Evolutionary conservation across 805 yeast genomes (phyloP), one percentile per base, ranked within the genome.

Genomic region (Saccharomycopsis fodiens): DNA sequence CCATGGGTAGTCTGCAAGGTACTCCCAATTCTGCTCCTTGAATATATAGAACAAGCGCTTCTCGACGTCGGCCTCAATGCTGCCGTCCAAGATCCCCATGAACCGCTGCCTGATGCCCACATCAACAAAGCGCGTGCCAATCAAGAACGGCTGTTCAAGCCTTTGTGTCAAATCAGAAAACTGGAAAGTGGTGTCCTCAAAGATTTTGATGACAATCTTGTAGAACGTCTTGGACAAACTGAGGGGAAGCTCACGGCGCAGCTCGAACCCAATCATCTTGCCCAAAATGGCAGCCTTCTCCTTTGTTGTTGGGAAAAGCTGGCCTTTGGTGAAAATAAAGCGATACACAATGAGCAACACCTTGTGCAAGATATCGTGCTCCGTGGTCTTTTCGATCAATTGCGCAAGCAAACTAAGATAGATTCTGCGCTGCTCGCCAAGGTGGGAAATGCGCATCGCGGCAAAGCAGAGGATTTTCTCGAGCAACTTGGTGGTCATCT

Each of bases 21-120:
- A 83, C 59, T 94, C 97, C 99, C 99, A 93, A 57, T 87, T 91
- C 60, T 93, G 99, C 56, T 91, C 97, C 35, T 91, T 69, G 16
- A 93, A 73, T 7, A 91, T 81, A 55, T 93, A 94, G 53, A 82
- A 78, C 34, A 93, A 66, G 47, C 98, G 71, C 60, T 85, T 87
- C 54, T 77, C 76, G 20, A 87, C 72, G 53, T 85, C 89, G 41
- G 69, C 74, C 52, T 93, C 97, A 49, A 93, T 67, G 53, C 95
- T 84, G 36, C 74, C 74, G 59, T 82, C 81, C 57, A 93, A 65
- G 45, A 93, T 84, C 0, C 73, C 61, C 93, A 93, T 84, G 51
- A 94, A 72, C 53, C 78, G 80, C 45, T 76, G 72, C 42, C 98
- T 75, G 27, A 86, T 82, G 2, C 71, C 68, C 2, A 82, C 82